Conservation (phyloP, 306 rosid genomes). For the Malus asiatica region DNA sequence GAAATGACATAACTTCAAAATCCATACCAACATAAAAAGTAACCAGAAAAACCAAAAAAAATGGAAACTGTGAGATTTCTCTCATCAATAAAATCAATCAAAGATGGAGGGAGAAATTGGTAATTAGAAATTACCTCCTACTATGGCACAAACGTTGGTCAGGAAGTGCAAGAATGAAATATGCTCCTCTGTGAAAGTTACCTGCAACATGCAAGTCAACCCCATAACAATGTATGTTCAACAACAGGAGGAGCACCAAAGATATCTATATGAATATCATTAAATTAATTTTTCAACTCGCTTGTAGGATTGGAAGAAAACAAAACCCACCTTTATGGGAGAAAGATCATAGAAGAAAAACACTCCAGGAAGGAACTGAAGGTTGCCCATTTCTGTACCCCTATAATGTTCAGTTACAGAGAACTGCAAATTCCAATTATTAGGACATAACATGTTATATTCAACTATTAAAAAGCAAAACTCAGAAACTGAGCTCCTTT, state of each 20-base stretch:
- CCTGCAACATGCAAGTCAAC: constrained; percentile 42
- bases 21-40: not conserved
- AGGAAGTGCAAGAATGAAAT: constrained; percentile 91
- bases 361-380: constrained; percentile 92
- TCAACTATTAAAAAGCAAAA: not conserved
- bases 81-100: not conserved
- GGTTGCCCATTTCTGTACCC: constrained; percentile 60
- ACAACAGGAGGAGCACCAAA: not conserved
- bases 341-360: constrained; percentile 97
- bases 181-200: constrained; percentile 74
- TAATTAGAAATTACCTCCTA: constrained; percentile 68
- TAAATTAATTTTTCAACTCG: not conserved
- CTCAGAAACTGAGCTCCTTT: not conserved
- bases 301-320: not conserved
- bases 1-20: not conserved
- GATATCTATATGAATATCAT: not conserved
- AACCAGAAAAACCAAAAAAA: not conserved
- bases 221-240: not conserved
- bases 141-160: constrained; percentile 90
- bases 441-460: constrained; percentile 2
- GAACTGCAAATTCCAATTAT: constrained; percentile 61
- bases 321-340: constrained; percentile 73
- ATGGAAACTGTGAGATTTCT: not conserved
- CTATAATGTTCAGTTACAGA: constrained; percentile 91
- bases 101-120: not conserved